A percentile compares a stretch with the other conserved stretches of the same genome.
These are phyloP conservation scores for Epipyxis sp. DNA, from an alignment of 108 stramenopile species.

Conservation along the genomic window DNA sequence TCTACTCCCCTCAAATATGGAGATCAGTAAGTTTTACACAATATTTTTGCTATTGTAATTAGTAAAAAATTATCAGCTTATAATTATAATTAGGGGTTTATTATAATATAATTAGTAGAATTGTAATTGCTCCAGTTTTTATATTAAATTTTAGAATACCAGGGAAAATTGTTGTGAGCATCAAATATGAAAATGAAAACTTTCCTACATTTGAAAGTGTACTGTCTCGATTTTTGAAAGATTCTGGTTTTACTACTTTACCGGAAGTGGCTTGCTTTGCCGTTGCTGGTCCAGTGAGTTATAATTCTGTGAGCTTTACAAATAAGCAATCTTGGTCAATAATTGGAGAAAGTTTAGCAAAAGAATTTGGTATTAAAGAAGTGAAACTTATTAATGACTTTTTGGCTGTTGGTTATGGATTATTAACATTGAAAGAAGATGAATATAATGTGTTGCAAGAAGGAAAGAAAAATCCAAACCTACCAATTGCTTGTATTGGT, in stretches of 20 bases:
- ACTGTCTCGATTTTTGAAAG: constrained; percentile 32
- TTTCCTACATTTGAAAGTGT: constrained; percentile 29
- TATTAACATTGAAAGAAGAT: constrained; percentile 66
- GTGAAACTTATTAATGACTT: constrained; percentile 88
- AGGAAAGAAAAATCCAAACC: background rate
- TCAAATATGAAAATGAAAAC: constrained; percentile 22
- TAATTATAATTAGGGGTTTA: too few relatives aligned
- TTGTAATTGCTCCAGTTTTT: too few relatives aligned
- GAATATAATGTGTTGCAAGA: constrained; percentile 33
- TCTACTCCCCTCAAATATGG: too few relatives aligned
- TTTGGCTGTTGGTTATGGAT: constrained; percentile 89
- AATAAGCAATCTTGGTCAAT: background rate
- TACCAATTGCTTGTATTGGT: constrained; percentile 86
- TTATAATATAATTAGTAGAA: too few relatives aligned
- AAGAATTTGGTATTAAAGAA: constrained; percentile 37
- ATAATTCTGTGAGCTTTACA: constrained; percentile 55
- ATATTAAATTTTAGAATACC: constrained; percentile 45
- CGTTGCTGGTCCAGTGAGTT: constrained; percentile 81
- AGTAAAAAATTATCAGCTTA: too few relatives aligned
- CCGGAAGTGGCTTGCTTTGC: constrained; percentile 73
- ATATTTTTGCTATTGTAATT: too few relatives aligned
- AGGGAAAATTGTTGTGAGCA: constrained; percentile 14
- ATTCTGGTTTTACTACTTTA: background rate
- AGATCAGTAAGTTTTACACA: too few relatives aligned
- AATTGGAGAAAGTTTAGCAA: constrained; percentile 7